These are phyloP conservation scores for Aphanomyces invadans DNA, from an alignment of 352 stramenopile species.

Conservation along the genomic window DNA sequence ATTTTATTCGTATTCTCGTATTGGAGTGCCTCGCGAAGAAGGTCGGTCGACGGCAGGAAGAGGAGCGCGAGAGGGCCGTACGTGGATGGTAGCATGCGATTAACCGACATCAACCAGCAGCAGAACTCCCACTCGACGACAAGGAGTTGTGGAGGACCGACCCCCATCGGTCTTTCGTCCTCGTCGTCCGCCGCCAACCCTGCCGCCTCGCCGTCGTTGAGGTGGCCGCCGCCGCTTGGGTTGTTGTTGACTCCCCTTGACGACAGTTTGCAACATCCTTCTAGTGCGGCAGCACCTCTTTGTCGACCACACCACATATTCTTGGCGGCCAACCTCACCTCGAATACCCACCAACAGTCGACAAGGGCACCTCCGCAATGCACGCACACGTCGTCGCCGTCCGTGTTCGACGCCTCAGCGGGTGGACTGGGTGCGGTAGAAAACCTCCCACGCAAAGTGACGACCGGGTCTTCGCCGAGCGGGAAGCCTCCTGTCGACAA, in stretches of 20 bases:
- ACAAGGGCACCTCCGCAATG: no score
- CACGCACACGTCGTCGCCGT: no score
- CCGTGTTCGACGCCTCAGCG: no score
- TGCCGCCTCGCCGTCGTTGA: background rate
- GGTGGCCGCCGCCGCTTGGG: background rate
- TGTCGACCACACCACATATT: background rate
- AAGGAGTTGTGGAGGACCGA: background rate
- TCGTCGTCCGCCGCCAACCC: background rate
- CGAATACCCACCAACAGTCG: background rate
- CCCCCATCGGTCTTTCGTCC: background rate
- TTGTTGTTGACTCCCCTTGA: no score
- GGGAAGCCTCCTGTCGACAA: background rate
- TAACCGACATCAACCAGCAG: constrained; percentile 6
- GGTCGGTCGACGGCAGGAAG: background rate
- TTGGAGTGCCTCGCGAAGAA: background rate
- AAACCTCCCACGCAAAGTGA: background rate
- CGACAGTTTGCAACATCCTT: no score
- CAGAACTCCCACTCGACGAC: background rate
- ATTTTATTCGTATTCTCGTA: constrained; percentile 13
- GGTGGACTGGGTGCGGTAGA: background rate
- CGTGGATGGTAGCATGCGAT: constrained; percentile 11
- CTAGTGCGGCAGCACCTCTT: no score
- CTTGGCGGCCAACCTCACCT: background rate
- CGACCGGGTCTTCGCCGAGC: background rate
- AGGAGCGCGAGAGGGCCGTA: background rate